Percentiles rank a stretch among this genome's conserved stretches.
phyloP scores from a whole-genome alignment of 2,329 filamentous ascomycete species.

The Paecilomyces fulvus region DNA sequence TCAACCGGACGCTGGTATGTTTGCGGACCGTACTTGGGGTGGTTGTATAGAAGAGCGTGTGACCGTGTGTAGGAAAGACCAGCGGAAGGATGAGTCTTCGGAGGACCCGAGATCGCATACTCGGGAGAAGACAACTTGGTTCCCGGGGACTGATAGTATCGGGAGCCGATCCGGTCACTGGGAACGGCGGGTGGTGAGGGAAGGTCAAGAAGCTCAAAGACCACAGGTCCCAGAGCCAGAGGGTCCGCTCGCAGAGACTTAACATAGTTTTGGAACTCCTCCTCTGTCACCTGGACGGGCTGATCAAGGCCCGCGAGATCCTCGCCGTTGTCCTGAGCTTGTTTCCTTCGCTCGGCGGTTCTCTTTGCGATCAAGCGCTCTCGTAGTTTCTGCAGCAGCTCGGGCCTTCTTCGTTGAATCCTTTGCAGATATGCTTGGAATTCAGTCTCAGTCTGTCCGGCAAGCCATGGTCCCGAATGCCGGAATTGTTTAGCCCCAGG shows the following conservation, averaged over 20 bases:
- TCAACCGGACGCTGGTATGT: constrained; percentile 42
- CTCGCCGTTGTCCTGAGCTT: constrained; percentile 33
- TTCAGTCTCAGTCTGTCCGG: constrained; percentile 47
- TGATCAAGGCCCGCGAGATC: constrained; percentile 20
- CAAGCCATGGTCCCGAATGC: constrained; percentile 51
- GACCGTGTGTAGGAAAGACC: constrained; percentile 55
- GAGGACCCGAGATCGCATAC: constrained; percentile 42
- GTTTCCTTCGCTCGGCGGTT: constrained; percentile 26
- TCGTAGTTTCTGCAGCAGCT: constrained; percentile 29
- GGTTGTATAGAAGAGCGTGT: constrained; percentile 48
- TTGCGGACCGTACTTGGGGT: constrained; percentile 54
- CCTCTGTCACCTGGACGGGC: constrained; percentile 28
- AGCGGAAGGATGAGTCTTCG: constrained; percentile 57
- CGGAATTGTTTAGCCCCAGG: constrained; percentile 43
- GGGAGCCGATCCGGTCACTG: constrained; percentile 22
- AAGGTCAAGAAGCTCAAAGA: constrained; percentile 50
- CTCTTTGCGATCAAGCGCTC: constrained; percentile 25
- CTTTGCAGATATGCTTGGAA: constrained; percentile 46
- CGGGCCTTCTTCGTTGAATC: constrained; percentile 33
- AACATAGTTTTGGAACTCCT: constrained; percentile 40
- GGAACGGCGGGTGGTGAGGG: constrained; percentile 36
- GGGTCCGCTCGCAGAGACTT: constrained; percentile 35
- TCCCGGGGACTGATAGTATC: constrained; percentile 27
- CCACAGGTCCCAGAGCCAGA: constrained; percentile 42
- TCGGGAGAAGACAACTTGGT: constrained; percentile 30